phyloP scores from a whole-genome alignment of 164 flowering plant genomes.

The grape (Vitis vinifera) region DNA sequence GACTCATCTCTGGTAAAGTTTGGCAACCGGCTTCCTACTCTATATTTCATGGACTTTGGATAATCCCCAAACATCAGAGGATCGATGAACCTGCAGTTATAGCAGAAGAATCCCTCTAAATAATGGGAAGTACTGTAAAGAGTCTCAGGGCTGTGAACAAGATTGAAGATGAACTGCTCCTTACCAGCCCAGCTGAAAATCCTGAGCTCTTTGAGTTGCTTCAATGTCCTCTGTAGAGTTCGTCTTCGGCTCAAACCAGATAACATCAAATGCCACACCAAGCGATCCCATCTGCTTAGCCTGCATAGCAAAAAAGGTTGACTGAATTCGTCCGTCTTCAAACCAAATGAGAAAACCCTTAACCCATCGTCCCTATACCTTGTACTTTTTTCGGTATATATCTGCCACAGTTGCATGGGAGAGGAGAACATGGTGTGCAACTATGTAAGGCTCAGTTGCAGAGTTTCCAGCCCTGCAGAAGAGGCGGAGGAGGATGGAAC shows the following conservation, averaged over 20 bases:
- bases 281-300: conserved; percentile 58
- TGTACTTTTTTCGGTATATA: conserved; percentile 67
- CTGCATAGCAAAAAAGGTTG: conserved; percentile 32
- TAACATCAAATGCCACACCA: conserved; percentile 72
- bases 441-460: conserved; percentile 86
- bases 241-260: conserved; percentile 79
- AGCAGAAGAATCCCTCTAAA: no score
- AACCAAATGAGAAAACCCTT: background rate
- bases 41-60: conserved; percentile 74
- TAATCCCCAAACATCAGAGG: conserved; percentile 84
- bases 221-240: conserved; percentile 64
- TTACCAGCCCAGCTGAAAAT: conserved; percentile 93
- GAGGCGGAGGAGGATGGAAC: conserved; percentile 62
- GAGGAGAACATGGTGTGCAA: conserved; percentile 72
- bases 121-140: no score
- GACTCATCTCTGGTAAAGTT: conserved; percentile 53
- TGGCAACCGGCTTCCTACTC: conserved; percentile 77
- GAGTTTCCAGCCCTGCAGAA: conserved; percentile 81
- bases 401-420: conserved; percentile 64
- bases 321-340: background rate
- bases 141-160: no score
- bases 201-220: conserved; percentile 86
- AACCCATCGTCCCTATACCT: conserved; percentile 34
- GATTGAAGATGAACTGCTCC: no score
- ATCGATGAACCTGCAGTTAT: conserved; percentile 70